A percentile compares a stretch with the other conserved stretches of the same genome.
Conservation (phyloP, 805 yeast genomes). For the Lipomyces sp. region DNA sequence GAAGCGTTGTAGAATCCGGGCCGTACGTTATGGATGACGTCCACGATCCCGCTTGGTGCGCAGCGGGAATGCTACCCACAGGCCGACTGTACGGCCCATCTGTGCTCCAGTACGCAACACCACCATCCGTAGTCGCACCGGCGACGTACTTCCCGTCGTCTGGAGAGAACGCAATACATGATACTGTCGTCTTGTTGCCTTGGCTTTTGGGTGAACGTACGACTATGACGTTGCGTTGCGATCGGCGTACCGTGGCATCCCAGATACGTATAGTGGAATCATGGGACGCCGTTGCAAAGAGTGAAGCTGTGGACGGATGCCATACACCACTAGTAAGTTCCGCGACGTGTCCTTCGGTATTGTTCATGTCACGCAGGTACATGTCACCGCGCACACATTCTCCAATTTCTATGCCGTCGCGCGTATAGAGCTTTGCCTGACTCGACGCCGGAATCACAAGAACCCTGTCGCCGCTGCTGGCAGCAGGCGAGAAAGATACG, state of each 20-base stretch:
- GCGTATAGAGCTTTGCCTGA: slow-evolving; percentile 31
- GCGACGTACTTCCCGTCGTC: slow-evolving; percentile 27
- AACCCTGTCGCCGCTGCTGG: slow-evolving; percentile 30
- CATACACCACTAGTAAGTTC: slow-evolving; percentile 36
- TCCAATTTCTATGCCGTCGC: slow-evolving; percentile 33
- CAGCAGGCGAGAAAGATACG: slow-evolving; percentile 24
- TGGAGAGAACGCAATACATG: slow-evolving; percentile 26
- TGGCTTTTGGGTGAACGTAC: slow-evolving; percentile 24
- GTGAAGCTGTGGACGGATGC: slow-evolving; percentile 29
- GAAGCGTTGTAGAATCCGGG: slow-evolving; percentile 22
- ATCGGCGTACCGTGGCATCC: slow-evolving; percentile 33
- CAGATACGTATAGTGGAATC: slow-evolving; percentile 41
- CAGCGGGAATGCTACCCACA: slow-evolving; percentile 21
- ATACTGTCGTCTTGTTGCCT: slow-evolving; percentile 22
- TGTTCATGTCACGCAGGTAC: slow-evolving; percentile 39
- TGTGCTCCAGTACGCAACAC: slow-evolving; percentile 32
- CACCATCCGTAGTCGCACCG: slow-evolving; percentile 31
- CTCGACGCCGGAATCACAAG: slow-evolving; percentile 32
- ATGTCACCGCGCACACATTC: slow-evolving; percentile 38
- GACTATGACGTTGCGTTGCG: slow-evolving; percentile 35
- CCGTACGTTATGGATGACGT: slow-evolving; percentile 23
- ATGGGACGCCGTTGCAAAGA: slow-evolving; percentile 35
- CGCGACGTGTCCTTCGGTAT: slow-evolving; percentile 40
- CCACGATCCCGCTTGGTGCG: slow-evolving; percentile 29
- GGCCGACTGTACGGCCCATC: slow-evolving; percentile 36